These are phyloP conservation scores for Phytophthora pseudosyringae DNA, from an alignment of 352 stramenopile species.

Conservation along the genomic window DNA sequence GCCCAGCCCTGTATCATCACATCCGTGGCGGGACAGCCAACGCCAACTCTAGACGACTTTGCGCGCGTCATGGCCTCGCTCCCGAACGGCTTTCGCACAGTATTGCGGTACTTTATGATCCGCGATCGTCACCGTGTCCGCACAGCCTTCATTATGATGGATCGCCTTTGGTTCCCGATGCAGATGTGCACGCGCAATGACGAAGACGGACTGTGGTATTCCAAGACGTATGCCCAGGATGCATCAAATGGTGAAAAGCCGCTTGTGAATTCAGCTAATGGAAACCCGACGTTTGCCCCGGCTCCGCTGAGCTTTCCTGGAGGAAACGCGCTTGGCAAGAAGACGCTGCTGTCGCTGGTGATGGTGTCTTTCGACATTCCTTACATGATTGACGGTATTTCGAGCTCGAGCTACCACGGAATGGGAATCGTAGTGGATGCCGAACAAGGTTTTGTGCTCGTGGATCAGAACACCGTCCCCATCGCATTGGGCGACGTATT, in stretches of 20 bases:
- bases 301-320: conserved; percentile 76
- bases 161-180: conserved; percentile 91
- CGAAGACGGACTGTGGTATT: conserved; percentile 73
- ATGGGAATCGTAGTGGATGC: conserved; percentile 91
- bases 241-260: conserved; percentile 30
- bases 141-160: conserved; percentile 90
- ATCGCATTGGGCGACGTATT: conserved; percentile 87
- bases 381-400: conserved; percentile 93
- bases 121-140: conserved; percentile 84
- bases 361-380: conserved; percentile 94
- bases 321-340: conserved; percentile 69
- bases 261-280: conserved; percentile 31
- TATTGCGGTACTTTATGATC: conserved; percentile 89
- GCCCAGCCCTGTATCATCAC: conserved; percentile 90
- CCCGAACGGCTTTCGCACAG: conserved; percentile 81
- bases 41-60: conserved; percentile 85
- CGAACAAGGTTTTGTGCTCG: conserved; percentile 85
- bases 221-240: conserved; percentile 35
- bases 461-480: conserved; percentile 93
- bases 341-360: conserved; percentile 81
- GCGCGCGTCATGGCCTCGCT: conserved; percentile 72
- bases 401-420: conserved; percentile 88
- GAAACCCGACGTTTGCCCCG: conserved; percentile 60
- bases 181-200: conserved; percentile 82
- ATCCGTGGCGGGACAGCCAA: conserved; percentile 78